phyloP scores from a whole-genome alignment of 2,329 filamentous ascomycete genomes.

The Camillea tinctor region DNA sequence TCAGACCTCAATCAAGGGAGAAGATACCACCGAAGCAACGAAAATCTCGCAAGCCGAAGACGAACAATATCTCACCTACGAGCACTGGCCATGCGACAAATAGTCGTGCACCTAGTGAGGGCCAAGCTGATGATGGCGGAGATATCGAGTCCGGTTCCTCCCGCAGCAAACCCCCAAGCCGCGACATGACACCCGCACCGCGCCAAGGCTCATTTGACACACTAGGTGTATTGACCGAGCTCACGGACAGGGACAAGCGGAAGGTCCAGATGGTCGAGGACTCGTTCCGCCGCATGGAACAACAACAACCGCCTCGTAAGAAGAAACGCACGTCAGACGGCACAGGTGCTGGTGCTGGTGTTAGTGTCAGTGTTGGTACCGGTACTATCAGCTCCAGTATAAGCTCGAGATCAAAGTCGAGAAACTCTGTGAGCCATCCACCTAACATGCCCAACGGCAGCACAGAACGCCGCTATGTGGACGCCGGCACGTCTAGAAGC shows the following conservation, averaged over 20 bases:
- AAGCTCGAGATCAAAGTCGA: slow-evolving; percentile 40
- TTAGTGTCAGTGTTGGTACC: too few relatives aligned
- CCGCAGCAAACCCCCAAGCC: slow-evolving; percentile 64
- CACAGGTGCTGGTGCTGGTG: too few relatives aligned
- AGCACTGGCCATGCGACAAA: slow-evolving; percentile 62
- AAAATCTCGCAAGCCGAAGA: slow-evolving; percentile 55
- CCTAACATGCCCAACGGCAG: slow-evolving; percentile 31
- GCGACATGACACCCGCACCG: slow-evolving; percentile 60
- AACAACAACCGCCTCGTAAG: slow-evolving; percentile 56
- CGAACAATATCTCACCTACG: slow-evolving; percentile 57
- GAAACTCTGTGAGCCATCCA: slow-evolving; percentile 20
- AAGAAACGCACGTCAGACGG: slow-evolving; percentile 62
- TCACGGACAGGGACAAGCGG: slow-evolving; percentile 65
- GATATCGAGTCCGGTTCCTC: slow-evolving; percentile 58
- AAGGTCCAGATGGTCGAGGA: slow-evolving; percentile 67
- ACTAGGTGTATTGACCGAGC: slow-evolving; percentile 59
- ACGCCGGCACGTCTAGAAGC: slow-evolving; percentile 53
- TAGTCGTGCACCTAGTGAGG: slow-evolving; percentile 64
- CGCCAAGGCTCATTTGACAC: slow-evolving; percentile 61
- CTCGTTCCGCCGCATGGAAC: slow-evolving; percentile 61
- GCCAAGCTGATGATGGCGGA: slow-evolving; percentile 51
- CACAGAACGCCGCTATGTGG: slow-evolving; percentile 45
- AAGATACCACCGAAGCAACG: slow-evolving; percentile 40
- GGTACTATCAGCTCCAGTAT: slow-evolving; percentile 34
- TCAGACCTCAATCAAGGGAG: slow-evolving; percentile 42